Base-by-base conservation (phyloP, 2,329 filamentous ascomycete genomes). In the Tricladium varicosporioides region DNA sequence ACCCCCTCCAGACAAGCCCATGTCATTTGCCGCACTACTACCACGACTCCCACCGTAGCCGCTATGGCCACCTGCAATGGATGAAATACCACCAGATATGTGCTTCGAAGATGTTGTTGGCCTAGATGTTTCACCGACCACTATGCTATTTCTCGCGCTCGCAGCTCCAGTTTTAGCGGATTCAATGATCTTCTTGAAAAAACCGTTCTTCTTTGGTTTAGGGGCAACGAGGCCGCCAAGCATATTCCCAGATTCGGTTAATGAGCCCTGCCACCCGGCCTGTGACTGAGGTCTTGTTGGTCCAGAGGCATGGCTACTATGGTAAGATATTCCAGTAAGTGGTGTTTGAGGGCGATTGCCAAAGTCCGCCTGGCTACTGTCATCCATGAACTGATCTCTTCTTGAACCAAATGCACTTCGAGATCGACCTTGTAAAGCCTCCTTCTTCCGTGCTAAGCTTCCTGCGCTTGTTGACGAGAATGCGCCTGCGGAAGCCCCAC, bases 381-480 rank as follows among this genome's bases (percentile, higher is more conserved):
- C 67, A 43, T 54, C 59, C 42, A 63, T 44, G 48, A 68, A 69
- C 14, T 63, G 66, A 32, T 75, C 74, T 14, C 83, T 84, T 19
- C 82, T 79, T 55, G 81, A 79, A 43, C 83, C 86, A 63, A 89
- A 73, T 2, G 85, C 84, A 67, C 87, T 91, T 61, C 84, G 83
- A 14, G 87, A 80, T 60, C 86, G 73, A 70, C 63, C 73, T 69
- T 79, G 73, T 68, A 68, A 47, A 14, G 62, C 62, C 52, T 72
- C 73, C 63, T 87, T 88, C 68, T 89, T 89, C 60, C 92, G 85
- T 31, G 92, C 92, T 62, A 95, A 84, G 73, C 93, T 97, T 53
- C 92, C 94, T 14, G 94, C 94, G 73, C 94, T 97, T 14, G 94
- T 97, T 51, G 92, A 90, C 71, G 93, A 97, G 73, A 97, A 91